Evolutionary conservation across 768 basidiomycete genomes (phyloP).

Genomic region (Zangia roseola): DNA sequence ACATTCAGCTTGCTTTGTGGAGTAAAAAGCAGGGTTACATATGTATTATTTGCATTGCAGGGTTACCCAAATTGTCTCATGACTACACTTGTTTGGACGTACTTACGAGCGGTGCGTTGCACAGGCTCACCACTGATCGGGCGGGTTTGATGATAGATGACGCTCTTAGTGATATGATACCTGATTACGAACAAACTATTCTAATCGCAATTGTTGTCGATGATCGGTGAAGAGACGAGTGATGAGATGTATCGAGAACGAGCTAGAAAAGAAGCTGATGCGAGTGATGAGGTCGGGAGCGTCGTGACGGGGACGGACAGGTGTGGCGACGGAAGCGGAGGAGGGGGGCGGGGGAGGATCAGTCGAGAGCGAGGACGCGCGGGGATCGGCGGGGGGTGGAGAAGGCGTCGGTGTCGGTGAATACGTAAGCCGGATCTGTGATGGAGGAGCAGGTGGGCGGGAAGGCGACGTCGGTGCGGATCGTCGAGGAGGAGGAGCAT

Average conservation of each 20-base stretch:
- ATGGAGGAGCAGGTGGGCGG: slow-evolving; percentile 13
- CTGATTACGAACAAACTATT: slow-evolving; percentile 30
- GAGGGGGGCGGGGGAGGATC: slow-evolving; percentile 9
- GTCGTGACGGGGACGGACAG: neutral
- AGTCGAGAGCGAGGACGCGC: neutral
- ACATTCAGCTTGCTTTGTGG: slow-evolving; percentile 24
- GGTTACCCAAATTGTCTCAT: slow-evolving; percentile 16
- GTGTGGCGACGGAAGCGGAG: slow-evolving; percentile 20
- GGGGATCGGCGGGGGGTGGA: slow-evolving; percentile 22
- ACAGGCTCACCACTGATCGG: slow-evolving; percentile 22
- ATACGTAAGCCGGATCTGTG: slow-evolving; percentile 22
- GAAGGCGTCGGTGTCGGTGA: slow-evolving; percentile 18
- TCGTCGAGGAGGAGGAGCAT: slow-evolving; percentile 25
- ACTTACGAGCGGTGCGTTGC: slow-evolving; percentile 21
- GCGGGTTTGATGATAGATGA: slow-evolving; percentile 13
- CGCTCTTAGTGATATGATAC: slow-evolving; percentile 31
- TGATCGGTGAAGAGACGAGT: slow-evolving; percentile 2
- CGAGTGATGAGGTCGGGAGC: slow-evolving; percentile 18
- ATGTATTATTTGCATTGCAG: slow-evolving; percentile 36
- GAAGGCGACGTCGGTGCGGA: slow-evolving; percentile 27
- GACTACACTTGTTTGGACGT: slow-evolving; percentile 22
- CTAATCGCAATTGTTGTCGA: slow-evolving; percentile 21
- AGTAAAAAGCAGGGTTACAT: slow-evolving; percentile 24
- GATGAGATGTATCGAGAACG: neutral
- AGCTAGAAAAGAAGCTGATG: slow-evolving; percentile 21